Evolutionary conservation across 2,329 filamentous ascomycete genomes (phyloP), one percentile per base, ranked within the genome.

Genomic region (Fusarium sp.): DNA sequence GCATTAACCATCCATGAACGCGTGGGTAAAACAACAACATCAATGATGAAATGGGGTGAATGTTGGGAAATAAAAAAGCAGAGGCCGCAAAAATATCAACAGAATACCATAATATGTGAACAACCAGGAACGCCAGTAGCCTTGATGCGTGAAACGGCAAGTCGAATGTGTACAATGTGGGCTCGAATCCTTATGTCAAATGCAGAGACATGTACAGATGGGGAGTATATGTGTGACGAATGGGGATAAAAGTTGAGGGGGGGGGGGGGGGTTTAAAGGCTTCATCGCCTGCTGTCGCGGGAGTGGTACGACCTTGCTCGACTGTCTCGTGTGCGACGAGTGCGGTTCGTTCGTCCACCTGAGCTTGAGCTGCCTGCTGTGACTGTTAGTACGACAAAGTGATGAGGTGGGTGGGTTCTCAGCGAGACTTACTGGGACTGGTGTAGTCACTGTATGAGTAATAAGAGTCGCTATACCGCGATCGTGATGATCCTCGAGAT

Each of bases 381-480:
- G 41, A 56, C 34, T 38, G 77, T 79, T 76, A 80, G 77, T 24
- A 64, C 12, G n/a, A 34, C 10, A 30, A 50, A 38, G 28, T 17
- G 15, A 48, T 44, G 39, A 26, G 20, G 26, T 48, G 36, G 45
- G n/a, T 48, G 36, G 36, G 52, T 28, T 44, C 24, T 58, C 47
- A 52, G 38, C 44, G 55, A 45, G 60, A 88, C 87, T 87, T 83
- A 89, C 88, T 88, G 72, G 85, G 85, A 77, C 81, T 86, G 73
- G 82, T 85, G 70, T 81, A 84, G 71, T 83, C 85, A 28, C 85
- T 86, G 80, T 89, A 90, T 58, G 85, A 87, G 78, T 87, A 87
- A 70, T 86, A 87, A 59, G 84, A 89, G 79, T 88, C 87, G 79
- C 83, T 87, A 81, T 88, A 88, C 75, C 77, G 87, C 80, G 83